phyloP scores from a whole-genome alignment of 768 basidiomycete genomes.

The Glaciozyma martinii region DNA sequence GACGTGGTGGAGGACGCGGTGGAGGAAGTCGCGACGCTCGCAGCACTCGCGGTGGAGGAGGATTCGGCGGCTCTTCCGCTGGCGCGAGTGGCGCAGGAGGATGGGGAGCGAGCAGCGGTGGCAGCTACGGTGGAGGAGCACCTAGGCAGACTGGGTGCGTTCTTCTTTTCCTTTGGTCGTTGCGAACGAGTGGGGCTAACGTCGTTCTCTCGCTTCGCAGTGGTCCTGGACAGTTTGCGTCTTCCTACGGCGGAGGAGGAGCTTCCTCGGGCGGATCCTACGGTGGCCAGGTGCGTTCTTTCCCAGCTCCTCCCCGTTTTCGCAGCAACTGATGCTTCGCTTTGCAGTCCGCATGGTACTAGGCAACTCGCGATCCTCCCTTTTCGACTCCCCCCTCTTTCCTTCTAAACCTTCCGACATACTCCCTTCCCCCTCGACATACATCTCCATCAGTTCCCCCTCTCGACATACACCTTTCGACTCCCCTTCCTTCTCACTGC shows the following conservation, averaged over 20 bases:
- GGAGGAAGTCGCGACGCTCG: background rate
- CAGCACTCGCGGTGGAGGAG: constrained; percentile 1
- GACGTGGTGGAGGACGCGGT: constrained; percentile 50
- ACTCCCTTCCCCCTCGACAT: no score
- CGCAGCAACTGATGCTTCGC: background rate
- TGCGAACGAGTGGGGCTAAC: background rate
- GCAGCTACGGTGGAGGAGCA: background rate
- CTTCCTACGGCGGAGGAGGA: background rate
- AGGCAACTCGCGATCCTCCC: background rate
- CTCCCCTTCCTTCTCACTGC: no score
- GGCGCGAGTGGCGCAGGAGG: background rate
- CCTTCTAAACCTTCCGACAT: background rate
- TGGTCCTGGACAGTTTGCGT: background rate
- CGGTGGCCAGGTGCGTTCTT: no score
- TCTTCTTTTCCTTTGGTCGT: background rate
- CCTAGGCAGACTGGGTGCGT: background rate
- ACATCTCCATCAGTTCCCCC: no score
- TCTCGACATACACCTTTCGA: no score
- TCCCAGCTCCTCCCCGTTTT: no score
- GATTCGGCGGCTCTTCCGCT: background rate
- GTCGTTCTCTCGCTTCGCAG: background rate
- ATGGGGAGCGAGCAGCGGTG: constrained; percentile 1
- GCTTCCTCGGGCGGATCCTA: background rate
- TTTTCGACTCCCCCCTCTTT: background rate
- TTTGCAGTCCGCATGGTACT: background rate